Percentiles rank a stretch among this genome's conserved stretches.
Conservation (phyloP, 2,329 filamentous ascomycete genomes). For the Arthroderma sp. region DNA sequence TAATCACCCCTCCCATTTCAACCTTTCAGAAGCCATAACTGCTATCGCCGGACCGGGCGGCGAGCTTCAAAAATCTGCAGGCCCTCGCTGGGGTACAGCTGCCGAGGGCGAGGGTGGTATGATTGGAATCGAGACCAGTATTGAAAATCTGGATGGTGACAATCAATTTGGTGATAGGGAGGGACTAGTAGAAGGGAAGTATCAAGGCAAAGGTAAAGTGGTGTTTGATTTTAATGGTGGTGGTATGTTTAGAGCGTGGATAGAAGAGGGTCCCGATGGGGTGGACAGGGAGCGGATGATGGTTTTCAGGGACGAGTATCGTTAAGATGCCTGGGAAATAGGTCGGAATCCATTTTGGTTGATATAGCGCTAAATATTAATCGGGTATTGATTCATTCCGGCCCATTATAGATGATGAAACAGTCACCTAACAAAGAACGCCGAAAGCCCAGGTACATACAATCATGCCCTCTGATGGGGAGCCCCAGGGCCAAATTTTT, state of each 20-base stretch:
- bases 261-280: constrained; percentile 28
- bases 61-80: constrained; percentile 62
- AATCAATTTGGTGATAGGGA: constrained; percentile 22
- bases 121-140: constrained; percentile 48
- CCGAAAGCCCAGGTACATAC: too few species aligned
- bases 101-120: constrained; percentile 77
- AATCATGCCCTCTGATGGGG: too few species aligned
- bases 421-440: not conserved
- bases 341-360: not conserved
- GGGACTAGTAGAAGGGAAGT: constrained; percentile 18
- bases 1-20: constrained; percentile 18
- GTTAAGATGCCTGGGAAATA: constrained; percentile 4
- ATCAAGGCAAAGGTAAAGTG: constrained; percentile 35
- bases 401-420: not conserved
- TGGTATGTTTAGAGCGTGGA: constrained; percentile 74
- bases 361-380: not conserved
- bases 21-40: constrained; percentile 46
- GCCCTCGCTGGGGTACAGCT: constrained; percentile 55
- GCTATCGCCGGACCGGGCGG: constrained; percentile 58
- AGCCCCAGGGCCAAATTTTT: too few species aligned
- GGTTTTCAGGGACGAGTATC: constrained; percentile 32
- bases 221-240: constrained; percentile 73
- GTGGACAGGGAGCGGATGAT: constrained; percentile 27
- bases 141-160: constrained; percentile 44
- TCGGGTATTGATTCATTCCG: not conserved